Evolutionary conservation across 1,284 basidiomycete species (phyloP), one percentile per base, ranked within the genome.

Genomic region (Coriolopsis trogii): DNA sequence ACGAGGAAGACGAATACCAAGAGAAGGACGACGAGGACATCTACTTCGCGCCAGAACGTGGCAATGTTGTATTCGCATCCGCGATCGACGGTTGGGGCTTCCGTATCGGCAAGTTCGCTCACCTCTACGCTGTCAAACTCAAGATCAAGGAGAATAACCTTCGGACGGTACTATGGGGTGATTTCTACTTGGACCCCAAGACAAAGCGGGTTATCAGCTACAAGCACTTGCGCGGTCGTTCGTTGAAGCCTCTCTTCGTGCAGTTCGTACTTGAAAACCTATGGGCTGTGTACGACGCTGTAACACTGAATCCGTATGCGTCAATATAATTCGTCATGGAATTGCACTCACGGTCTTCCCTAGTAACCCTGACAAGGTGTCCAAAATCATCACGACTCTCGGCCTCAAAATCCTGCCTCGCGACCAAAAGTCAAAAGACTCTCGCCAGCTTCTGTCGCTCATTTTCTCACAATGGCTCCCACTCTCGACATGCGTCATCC

Each of bases 41-140:
- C 51, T 99, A 99, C 73, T 99, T 99, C 64, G 92, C 95, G 2
- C 97, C 97, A 0, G 91, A 96, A 64, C 84, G 86, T 52, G 97
- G 97, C 20, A 99, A 98, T 66, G 97, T 99, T 37, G 82, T 99
- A 38, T 99, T 99, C 68, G 93, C 96, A 1, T 95, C 91, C 29
- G 97, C 97, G 3, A 86, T 98, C 51, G 95, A 98, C 65, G 95
- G 95, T 3, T 99, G 97, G 96, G 97, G 95, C 0, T 99, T 99
- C 76, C 82, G 96, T 28, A 82, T 98, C 7, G 87, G 90, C 52
- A 93, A 92, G 62, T 99, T 99, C 67, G 93, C 97, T 0, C 87
- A 95, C 65, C 76, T 99, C 10, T 99, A 96, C 71, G 89, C 93
- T 1, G 80, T 84, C 21, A 98, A 98, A 71, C 81, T 99, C 18